Base-by-base conservation (phyloP, 768 basidiomycete species). In the Naematelia encephala region DNA sequence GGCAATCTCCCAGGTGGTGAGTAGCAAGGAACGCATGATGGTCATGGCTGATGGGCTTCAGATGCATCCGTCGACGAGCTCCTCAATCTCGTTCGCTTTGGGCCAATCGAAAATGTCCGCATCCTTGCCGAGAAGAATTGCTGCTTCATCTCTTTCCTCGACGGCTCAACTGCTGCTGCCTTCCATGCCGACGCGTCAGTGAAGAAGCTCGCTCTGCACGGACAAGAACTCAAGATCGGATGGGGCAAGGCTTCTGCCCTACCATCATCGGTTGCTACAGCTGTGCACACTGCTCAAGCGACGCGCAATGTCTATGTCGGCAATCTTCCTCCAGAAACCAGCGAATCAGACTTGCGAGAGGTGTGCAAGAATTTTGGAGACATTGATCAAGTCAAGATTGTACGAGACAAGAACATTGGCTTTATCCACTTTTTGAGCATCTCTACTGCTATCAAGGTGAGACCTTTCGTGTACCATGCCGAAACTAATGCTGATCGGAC, bases 351-450 rank as follows among this genome's bases (percentile, higher is more conserved):
- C 79, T 80, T 99, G 28, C 80, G 94, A 29, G 92, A 98, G 62
- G 92, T 97, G 73, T 87, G 87, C 69, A 83, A 88, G 44, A 28
- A 29, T 23, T 99, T 94, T 72, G 96, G 96, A 21, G 81, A 94
- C 26, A 97, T 99, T 69, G 96, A 99, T 79, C 94, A 98, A 77
- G 93, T 99, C 76, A 99, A 99, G 84, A 97, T 99, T 73, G 96
- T 98, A 52, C 81, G 94, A 61, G 96, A 99, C 81, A 97, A 97
- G 83, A 96, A 96, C 72, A 98, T 98, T 58, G 96, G 93, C 1
- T 99, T 99, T 76, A 92, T 99, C 19, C 96, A 99, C 79, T 98
- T 98, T 81, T 81, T 99, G 72, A 91, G 89, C 76, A 96, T 99
- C 75, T 84, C 88, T 21, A 85, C 90, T 43, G 96, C 96, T 14